These are phyloP conservation scores for Funneliformis mosseae DNA, from an alignment of 192 early-diverging fungal genomes.

Conservation along the genomic window DNA sequence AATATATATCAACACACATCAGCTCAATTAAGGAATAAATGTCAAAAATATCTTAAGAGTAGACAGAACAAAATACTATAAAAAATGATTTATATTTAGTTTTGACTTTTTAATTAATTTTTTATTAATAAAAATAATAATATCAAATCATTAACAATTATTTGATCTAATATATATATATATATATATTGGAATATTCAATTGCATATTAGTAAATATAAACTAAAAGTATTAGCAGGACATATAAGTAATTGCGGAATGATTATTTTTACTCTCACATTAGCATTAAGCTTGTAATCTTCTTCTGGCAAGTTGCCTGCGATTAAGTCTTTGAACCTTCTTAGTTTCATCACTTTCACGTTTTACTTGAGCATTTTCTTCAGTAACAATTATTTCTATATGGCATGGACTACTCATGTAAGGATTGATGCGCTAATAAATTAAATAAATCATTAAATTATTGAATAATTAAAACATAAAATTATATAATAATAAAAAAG, in stretches of 20 bases:
- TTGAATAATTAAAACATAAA: neutral
- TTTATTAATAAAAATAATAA: no score
- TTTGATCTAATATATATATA: no score
- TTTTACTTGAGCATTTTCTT: constrained; percentile 83
- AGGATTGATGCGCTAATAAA: constrained; percentile 54
- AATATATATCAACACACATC: constrained; percentile 72
- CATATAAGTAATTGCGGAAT: neutral
- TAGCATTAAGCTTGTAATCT: neutral
- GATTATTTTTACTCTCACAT: neutral
- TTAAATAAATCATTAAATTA: neutral
- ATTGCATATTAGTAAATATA: no score
- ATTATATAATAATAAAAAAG: neutral
- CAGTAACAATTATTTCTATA: constrained; percentile 92
- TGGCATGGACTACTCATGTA: constrained; percentile 96
- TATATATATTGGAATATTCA: no score
- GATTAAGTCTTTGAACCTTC: constrained; percentile 53
- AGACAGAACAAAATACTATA: neutral
- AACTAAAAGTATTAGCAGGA: no score
- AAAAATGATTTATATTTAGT: neutral
- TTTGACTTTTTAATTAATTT: no score
- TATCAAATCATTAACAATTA: no score
- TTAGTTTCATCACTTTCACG: constrained; percentile 66
- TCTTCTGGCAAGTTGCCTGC: constrained; percentile 55
- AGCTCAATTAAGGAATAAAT: constrained; percentile 64
- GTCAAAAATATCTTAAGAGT: constrained; percentile 43